Evolutionary conservation across 306 rosid genomes (phyloP), one percentile per base, ranked within the genome.

Genomic region (Sicyos edulis): DNA sequence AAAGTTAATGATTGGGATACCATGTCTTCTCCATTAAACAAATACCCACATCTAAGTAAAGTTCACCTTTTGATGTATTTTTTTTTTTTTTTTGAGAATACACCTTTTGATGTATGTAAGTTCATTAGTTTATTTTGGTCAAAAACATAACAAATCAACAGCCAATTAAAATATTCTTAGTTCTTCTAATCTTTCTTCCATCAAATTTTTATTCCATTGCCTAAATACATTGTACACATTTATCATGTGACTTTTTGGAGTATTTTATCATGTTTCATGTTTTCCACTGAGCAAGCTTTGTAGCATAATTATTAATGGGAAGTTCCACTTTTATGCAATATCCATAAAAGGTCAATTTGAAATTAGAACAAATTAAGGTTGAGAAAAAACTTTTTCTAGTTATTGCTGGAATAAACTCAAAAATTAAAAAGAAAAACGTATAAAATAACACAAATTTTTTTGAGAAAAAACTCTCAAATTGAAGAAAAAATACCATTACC

Each of bases 11-110:
- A 63, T 37, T 32, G 7, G 10, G 45, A 62, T 17, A 37, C 51
- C 24, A 4, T 63, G 32, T 19, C 10, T 64, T 40, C 32, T 44
- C 10, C 53, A 42, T 65, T 40, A 65, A 45, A 66, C 12, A 47
- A 45, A 66, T 45, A 66, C 19, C 5, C 42, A 34, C 22, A 45
- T 66, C 37, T 13, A 12, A 42, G 15, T 45, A 45, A 66, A 66
- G 54, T 66, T 32, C 13, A 66, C 55, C 47, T 66, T 66, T 66
- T 47, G 1, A 67, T 47, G 20, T 49, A 67, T 47, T 45, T n/a
- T n/a, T n/a, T n/a, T n/a, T n/a, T n/a, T n/a, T n/a, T n/a, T n/a
- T n/a, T n/a, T n/a, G n/a, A n/a, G n/a, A n/a, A n/a, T n/a, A n/a
- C 13, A 66, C 55, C 47, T 66, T 66, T 66, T 47, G 1, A 67